phyloP scores from a whole-genome alignment of 495 filamentous ascomycete genomes.

The Glarea lozoyensis region DNA sequence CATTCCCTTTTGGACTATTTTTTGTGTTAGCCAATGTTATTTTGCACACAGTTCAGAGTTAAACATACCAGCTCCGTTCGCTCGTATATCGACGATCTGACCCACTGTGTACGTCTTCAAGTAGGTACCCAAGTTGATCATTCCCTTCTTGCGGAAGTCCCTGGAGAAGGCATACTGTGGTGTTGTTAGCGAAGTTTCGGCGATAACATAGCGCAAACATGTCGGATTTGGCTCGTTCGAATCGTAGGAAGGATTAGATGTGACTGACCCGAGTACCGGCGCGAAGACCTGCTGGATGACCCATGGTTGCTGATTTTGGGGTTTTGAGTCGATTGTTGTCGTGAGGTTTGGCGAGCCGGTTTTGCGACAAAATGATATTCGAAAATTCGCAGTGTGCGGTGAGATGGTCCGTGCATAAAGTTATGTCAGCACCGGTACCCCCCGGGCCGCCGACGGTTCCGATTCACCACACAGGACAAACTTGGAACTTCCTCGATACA shows the following conservation, averaged over 20 bases:
- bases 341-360: neutral
- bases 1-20: conserved; percentile 71
- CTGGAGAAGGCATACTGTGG: conserved; percentile 81
- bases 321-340: neutral
- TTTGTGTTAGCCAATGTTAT: no score
- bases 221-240: neutral
- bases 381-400: no score
- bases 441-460: no score
- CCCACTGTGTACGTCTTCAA: conserved; percentile 91
- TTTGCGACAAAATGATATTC: no score
- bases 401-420: no score
- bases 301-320: conserved; percentile 51
- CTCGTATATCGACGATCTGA: conserved; percentile 94
- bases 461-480: no score
- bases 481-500: no score
- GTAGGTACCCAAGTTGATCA: conserved; percentile 85
- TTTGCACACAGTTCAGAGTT: no score
- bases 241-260: neutral
- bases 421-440: no score
- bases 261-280: conserved; percentile 71
- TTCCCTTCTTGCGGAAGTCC: conserved; percentile 86
- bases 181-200: conserved; percentile 5
- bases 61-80: conserved; percentile 97
- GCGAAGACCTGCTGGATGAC: conserved; percentile 92
- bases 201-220: neutral